phyloP scores from a whole-genome alignment of 2,329 filamentous ascomycete species.

The Fusarium beomiforme region DNA sequence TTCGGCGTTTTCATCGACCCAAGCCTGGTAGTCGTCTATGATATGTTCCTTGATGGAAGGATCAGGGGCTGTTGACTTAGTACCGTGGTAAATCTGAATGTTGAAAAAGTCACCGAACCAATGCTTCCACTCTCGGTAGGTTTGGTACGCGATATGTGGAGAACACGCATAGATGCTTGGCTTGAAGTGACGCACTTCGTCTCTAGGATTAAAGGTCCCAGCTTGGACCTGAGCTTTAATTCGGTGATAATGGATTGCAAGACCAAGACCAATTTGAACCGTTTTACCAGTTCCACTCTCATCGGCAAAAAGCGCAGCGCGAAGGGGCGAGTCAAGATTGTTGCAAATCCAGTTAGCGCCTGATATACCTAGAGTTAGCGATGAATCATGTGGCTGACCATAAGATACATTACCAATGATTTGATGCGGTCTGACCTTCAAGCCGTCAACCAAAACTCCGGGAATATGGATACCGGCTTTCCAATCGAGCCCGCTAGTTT shows the following conservation, averaged over 20 bases:
- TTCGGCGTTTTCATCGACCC: background rate
- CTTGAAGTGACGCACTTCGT: accelerated
- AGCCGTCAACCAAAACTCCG: background rate
- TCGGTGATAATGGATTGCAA: accelerated
- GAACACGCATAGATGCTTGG: accelerated
- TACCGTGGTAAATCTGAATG: accelerated
- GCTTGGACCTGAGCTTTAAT: accelerated
- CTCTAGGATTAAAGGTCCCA: accelerated
- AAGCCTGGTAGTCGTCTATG: accelerated
- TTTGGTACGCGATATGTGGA: accelerated
- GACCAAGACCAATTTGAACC: accelerated
- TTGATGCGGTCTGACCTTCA: background rate
- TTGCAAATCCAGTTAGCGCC: accelerated
- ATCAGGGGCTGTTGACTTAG: background rate
- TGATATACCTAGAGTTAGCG: accelerated
- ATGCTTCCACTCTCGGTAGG: accelerated
- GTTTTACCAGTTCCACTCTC: background rate
- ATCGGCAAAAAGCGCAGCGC: accelerated
- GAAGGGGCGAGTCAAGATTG: accelerated
- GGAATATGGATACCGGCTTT: background rate
- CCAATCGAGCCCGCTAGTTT: accelerated
- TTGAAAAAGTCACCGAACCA: accelerated
- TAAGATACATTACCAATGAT: background rate
- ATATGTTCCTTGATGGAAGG: accelerated
- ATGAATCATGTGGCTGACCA: background rate